Evolutionary conservation across 148 eudicot species (phyloP).

Genomic region (Persicaria tinctoria): DNA sequence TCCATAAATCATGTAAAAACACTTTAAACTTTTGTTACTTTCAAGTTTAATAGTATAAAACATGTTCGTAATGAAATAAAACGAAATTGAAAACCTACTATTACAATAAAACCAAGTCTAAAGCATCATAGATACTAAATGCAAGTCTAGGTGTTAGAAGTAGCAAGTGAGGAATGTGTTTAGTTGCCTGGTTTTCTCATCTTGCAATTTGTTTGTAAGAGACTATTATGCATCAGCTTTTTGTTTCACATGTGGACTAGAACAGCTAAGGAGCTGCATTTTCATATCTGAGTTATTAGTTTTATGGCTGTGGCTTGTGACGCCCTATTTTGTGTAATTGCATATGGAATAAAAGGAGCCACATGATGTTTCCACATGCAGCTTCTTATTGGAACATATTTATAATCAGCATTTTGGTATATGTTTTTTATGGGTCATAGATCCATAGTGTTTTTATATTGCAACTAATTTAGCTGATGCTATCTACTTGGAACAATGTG

Average conservation of each 20-base stretch:
- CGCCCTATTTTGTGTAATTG: neutral
- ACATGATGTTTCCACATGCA: no score
- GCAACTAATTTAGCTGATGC: no score
- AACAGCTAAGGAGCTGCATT: neutral
- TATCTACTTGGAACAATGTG: neutral
- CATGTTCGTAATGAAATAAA: no score
- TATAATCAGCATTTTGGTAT: neutral
- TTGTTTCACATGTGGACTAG: neutral
- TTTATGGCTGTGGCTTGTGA: neutral
- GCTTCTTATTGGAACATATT: no score
- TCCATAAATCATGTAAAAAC: no score
- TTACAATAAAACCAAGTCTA: neutral
- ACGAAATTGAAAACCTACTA: no score
- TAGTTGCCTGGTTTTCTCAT: neutral
- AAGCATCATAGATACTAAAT: no score
- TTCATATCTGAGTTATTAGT: neutral
- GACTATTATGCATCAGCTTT: neutral
- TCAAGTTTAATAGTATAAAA: no score
- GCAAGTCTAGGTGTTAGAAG: neutral
- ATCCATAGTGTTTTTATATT: neutral
- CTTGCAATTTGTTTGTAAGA: neutral
- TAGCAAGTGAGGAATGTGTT: neutral
- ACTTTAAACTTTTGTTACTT: no score
- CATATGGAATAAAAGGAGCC: no score
- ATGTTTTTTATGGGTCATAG: neutral